Base-by-base conservation (phyloP, 2,329 filamentous ascomycete species). In the Colletotrichum sp. region DNA sequence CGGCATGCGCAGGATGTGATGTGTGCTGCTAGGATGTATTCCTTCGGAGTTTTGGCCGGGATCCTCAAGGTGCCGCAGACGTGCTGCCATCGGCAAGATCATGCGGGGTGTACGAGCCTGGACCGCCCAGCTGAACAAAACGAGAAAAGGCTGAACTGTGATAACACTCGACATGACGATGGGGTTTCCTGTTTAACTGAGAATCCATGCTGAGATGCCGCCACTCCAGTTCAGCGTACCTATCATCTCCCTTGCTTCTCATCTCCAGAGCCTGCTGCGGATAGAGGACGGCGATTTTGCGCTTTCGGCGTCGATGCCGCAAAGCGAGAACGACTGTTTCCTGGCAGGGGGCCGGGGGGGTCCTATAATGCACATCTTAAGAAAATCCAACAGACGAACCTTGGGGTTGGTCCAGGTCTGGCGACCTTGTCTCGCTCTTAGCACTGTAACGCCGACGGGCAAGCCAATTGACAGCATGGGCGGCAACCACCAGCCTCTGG, bases 351-450 rank as follows among this genome's bases (percentile, higher is more conserved):
- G 32, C 26, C 49, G 65, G 65, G 70, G 70, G 60, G 26, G 34
- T 66, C 62, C 78, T 81, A 81, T 81, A 81, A 68, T 71, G 80
- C 79, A 80, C 80, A 81, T 81, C 80, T 78, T 81, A 81, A 80
- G 80, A 77, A 79, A 75, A 80, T 79, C 79, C 69, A 66, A 64
- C 60, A 64, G 62, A 67, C 32, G 55, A 63, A 57, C 64, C 44
- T 65, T 49, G 30, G 12, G 24, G 30, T 62, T n/a, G 28, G 30
- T 30, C 28, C 30, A 32, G 59, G 59, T 32, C 59, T 62, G 26
- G 32, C 18, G 55, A 39, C 30, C 62, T 36, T 59, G 49, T 60
- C 63, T 60, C 44, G 21, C 26, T 57, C 28, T 75, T 67, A 71
- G 60, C 72, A 75, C 36, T 75, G 67, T 26, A 66, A 76, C 72